These are phyloP conservation scores for Stephanodiscus minutulus DNA, from an alignment of 108 stramenopile genomes.

Conservation along the genomic window DNA sequence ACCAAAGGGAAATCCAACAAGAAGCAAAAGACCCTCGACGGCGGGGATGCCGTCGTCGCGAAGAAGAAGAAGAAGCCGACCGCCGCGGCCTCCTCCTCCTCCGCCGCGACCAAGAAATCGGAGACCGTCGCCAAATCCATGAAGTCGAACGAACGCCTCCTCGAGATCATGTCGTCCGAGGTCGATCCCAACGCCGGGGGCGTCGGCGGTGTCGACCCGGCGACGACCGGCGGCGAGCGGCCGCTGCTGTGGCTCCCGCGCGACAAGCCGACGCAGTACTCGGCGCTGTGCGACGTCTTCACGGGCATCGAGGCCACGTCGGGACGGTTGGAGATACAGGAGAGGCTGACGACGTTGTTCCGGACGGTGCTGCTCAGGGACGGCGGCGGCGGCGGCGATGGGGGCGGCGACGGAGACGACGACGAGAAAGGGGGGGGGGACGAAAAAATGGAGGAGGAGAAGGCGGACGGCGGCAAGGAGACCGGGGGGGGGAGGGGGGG, in stretches of 20 bases:
- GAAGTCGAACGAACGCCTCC: slow-evolving; percentile 39
- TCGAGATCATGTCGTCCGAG: slow-evolving; percentile 19
- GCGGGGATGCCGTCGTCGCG: not conserved
- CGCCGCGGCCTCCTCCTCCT: too few species aligned
- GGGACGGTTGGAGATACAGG: slow-evolving; percentile 90
- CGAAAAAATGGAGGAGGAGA: slow-evolving; percentile 1
- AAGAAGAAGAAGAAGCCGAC: slow-evolving; percentile 15
- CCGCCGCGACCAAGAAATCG: slow-evolving; percentile 44
- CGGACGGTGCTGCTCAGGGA: slow-evolving; percentile 53
- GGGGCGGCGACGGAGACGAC: not conserved
- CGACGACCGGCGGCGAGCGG: not conserved
- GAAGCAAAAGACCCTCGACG: slow-evolving; percentile 33
- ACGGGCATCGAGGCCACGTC: slow-evolving; percentile 77
- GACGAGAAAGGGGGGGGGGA: not conserved
- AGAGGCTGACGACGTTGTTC: slow-evolving; percentile 70
- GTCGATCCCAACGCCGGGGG: slow-evolving; percentile 15
- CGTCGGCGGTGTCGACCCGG: not conserved
- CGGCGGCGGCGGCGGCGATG: slow-evolving; percentile 25
- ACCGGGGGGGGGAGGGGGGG: not conserved
- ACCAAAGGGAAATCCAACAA: slow-evolving; percentile 10
- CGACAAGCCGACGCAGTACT: slow-evolving; percentile 57
- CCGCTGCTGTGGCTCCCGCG: not conserved
- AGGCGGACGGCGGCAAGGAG: slow-evolving; percentile 1
- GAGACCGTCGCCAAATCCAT: slow-evolving; percentile 48
- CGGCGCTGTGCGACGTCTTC: slow-evolving; percentile 70